phyloP scores from a whole-genome alignment of 208 protist species.

The Trypanosoma vivax region DNA sequence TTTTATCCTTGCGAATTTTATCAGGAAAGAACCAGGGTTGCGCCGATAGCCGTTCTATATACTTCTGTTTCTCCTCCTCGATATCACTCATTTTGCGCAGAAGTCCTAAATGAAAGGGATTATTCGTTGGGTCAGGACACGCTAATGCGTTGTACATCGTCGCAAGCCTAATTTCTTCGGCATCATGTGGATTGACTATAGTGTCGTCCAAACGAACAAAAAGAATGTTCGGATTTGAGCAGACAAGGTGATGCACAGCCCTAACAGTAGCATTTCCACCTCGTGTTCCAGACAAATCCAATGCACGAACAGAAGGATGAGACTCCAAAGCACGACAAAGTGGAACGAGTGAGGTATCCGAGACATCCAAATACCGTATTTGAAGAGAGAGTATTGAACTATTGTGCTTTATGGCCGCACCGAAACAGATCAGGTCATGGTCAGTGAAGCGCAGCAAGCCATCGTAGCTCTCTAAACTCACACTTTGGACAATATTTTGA shows the following conservation, averaged over 20 bases:
- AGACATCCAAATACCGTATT: conserved; percentile 72
- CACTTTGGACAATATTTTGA: conserved; percentile 67
- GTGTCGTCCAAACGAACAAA: conserved; percentile 68
- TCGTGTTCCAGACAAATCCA: conserved; percentile 69
- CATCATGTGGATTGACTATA: conserved; percentile 38
- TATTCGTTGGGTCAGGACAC: conserved; percentile 66
- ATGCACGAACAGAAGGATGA: conserved; percentile 49
- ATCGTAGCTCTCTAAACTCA: conserved; percentile 65
- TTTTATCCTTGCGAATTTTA: not conserved
- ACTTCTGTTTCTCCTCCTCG: conserved; percentile 63
- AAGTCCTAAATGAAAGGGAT: conserved; percentile 73
- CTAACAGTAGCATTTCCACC: conserved; percentile 50
- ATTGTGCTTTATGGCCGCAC: conserved; percentile 70
- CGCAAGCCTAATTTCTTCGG: conserved; percentile 51
- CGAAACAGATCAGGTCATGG: conserved; percentile 67
- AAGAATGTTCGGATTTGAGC: conserved; percentile 68
- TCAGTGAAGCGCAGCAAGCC: conserved; percentile 53
- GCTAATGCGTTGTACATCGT: conserved; percentile 57
- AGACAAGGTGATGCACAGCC: conserved; percentile 60
- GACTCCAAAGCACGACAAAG: conserved; percentile 52
- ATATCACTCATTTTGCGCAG: conserved; percentile 65
- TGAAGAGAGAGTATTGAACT: conserved; percentile 76
- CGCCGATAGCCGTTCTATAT: conserved; percentile 47
- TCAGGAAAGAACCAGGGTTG: conserved; percentile 46
- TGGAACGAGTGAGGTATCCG: conserved; percentile 65